Percentiles rank a stretch among this genome's conserved stretches.
These are phyloP conservation scores for Papiliotrema flavescens DNA, from an alignment of 1,284 basidiomycete species.

Conservation along the genomic window DNA sequence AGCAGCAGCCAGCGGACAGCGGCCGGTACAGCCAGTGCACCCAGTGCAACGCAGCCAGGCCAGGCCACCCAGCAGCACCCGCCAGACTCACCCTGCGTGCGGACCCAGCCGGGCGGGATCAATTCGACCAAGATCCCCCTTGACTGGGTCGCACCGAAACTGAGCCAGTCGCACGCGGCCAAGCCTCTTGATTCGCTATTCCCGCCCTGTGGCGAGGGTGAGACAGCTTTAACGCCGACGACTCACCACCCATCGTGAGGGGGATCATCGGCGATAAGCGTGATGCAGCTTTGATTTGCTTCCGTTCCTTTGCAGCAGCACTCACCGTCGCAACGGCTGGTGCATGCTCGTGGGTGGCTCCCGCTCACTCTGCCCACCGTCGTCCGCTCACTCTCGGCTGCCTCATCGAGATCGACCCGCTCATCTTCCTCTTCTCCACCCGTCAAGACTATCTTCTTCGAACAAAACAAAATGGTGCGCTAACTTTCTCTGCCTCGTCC, in stretches of 20 bases:
- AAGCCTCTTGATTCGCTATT: no score
- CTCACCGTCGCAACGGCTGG: not conserved
- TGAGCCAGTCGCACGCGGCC: no score
- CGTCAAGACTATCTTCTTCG: conserved; percentile 17
- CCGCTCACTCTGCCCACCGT: not conserved
- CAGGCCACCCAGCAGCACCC: no score
- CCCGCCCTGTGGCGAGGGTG: not conserved
- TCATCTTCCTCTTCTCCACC: conserved; percentile 8
- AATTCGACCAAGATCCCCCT: no score
- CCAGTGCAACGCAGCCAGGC: no score
- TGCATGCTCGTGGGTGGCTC: not conserved
- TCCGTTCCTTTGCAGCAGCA: not conserved
- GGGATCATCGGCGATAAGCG: conserved; percentile 22
- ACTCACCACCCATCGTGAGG: no score
- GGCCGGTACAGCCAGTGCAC: no score
- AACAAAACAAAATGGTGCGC: conserved; percentile 34
- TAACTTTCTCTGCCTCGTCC: not conserved
- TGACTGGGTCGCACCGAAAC: no score
- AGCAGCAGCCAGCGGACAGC: no score
- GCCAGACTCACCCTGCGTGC: no score
- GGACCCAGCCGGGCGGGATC: no score
- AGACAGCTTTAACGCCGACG: conserved; percentile 8
- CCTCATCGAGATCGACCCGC: conserved; percentile 1
- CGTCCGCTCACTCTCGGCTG: conserved; percentile 3
- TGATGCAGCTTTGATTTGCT: not conserved